Conservation (phyloP, 257 asterid genomes). For the Anisodus acutangulus region DNA sequence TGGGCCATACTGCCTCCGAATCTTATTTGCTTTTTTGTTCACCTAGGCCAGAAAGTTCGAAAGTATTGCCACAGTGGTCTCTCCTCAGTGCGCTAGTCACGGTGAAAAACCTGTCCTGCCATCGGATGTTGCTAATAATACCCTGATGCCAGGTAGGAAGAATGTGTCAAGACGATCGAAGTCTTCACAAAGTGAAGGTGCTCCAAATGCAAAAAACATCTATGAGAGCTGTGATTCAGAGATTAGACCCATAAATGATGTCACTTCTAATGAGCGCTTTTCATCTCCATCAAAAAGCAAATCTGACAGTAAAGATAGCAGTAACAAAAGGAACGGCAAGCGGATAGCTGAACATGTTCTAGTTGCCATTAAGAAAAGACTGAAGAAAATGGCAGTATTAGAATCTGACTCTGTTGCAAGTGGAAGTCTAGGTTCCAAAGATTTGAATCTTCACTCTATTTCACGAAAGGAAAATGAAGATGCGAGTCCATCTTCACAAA, state of each 20-base stretch:
- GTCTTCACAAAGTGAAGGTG: constrained; percentile 77
- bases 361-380: constrained; percentile 72
- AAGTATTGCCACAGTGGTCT: constrained; percentile 45
- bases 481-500: constrained; percentile 45
- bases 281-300: constrained; percentile 54
- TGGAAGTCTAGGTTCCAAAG: constrained; percentile 55
- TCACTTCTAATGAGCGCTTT: constrained; percentile 37
- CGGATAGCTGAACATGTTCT: constrained; percentile 81
- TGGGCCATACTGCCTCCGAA: not conserved
- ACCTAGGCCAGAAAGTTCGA: constrained; percentile 57
- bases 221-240: constrained; percentile 69
- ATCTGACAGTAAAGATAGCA: constrained; percentile 55
- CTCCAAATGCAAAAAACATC: constrained; percentile 48
- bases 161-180: constrained; percentile 58
- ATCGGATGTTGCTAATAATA: constrained; percentile 52
- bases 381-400: constrained; percentile 63
- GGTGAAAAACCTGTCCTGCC: constrained; percentile 55
- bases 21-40: constrained; percentile 35
- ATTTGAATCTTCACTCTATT: constrained; percentile 48
- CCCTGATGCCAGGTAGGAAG: constrained; percentile 62
- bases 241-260: constrained; percentile 53
- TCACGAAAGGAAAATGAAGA: constrained; percentile 43
- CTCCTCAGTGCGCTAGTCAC: constrained; percentile 41
- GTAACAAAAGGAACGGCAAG: constrained; percentile 81
- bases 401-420: constrained; percentile 65